A percentile compares a stretch with the other conserved stretches of the same genome.
Evolutionary conservation across 2,329 filamentous ascomycete species (phyloP).

Genomic region (Fusarium pseudocircinatum): DNA sequence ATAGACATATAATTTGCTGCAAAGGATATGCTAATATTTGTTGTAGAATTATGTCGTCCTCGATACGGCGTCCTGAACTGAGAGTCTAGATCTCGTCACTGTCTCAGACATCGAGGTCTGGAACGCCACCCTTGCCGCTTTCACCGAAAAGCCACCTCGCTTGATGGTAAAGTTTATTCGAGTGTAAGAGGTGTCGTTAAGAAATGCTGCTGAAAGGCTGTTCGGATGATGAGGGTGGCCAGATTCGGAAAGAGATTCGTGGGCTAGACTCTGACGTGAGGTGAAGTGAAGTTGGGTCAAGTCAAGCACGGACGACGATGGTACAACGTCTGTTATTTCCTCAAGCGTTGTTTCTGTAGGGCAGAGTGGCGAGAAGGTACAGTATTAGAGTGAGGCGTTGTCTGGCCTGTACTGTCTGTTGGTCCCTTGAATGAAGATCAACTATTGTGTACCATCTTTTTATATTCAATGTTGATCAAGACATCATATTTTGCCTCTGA

Average conservation of each 20-base stretch:
- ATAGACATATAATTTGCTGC: background rate
- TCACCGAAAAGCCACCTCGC: conserved; percentile 2
- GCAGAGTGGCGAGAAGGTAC: conserved; percentile 1
- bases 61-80: background rate
- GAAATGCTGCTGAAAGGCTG: background rate
- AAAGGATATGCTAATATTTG: background rate
- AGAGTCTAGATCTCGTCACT: conserved; percentile 2
- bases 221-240: background rate
- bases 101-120: conserved; percentile 13
- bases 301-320: conserved; percentile 10
- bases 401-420: background rate
- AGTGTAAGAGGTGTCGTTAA: background rate
- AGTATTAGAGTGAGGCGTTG: background rate
- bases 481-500: background rate
- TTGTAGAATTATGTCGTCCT: conserved; percentile 3
- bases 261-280: background rate
- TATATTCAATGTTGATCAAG: background rate
- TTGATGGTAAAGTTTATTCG: background rate
- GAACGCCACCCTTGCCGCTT: conserved; percentile 11
- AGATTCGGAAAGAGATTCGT: background rate
- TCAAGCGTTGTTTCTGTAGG: background rate
- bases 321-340: conserved; percentile 12
- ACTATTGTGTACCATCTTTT: background rate
- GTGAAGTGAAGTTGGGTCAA: background rate
- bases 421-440: background rate